Evolutionary conservation across 345 rosid genomes (phyloP).

Genomic region (Brassica rapa): DNA sequence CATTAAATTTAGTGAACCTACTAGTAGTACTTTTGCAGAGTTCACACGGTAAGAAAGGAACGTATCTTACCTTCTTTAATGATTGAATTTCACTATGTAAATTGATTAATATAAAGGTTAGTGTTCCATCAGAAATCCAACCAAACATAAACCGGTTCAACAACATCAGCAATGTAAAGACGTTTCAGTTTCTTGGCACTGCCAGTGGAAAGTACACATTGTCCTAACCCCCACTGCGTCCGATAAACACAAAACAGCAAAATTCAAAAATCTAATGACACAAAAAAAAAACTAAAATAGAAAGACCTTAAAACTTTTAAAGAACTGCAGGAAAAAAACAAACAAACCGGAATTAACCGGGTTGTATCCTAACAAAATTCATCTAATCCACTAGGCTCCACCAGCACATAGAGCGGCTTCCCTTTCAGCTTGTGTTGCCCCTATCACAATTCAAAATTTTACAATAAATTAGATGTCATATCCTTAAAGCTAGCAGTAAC

Average conservation of each 20-base stretch:
- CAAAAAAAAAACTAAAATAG: background rate
- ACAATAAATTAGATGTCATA: background rate
- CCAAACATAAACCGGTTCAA: slow-evolving; percentile 3
- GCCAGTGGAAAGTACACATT: slow-evolving; percentile 19
- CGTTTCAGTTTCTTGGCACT: background rate
- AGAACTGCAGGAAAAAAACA: background rate
- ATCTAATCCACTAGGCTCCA: slow-evolving; percentile 67
- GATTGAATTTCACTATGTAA: slow-evolving; percentile 1
- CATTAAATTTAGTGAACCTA: slow-evolving; percentile 30
- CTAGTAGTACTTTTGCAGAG: slow-evolving; percentile 18
- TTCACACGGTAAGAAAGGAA: slow-evolving; percentile 9
- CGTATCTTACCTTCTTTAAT: slow-evolving; percentile 5
- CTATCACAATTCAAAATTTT: slow-evolving; percentile 34
- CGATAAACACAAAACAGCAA: slow-evolving; percentile 1
- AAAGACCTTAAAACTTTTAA: background rate
- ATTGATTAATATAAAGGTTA: background rate
- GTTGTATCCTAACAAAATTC: slow-evolving; percentile 37
- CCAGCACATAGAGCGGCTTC: slow-evolving; percentile 68
- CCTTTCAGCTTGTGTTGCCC: slow-evolving; percentile 71
- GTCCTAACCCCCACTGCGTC: slow-evolving; percentile 14
- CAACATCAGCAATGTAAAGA: slow-evolving; percentile 1
- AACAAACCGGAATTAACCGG: slow-evolving; percentile 25
- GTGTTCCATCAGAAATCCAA: background rate
- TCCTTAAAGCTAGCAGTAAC: background rate
- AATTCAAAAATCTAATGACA: slow-evolving; percentile 21